These are phyloP conservation scores for Phytophthora citrophthora DNA, from an alignment of 352 stramenopile genomes.

Conservation along the genomic window DNA sequence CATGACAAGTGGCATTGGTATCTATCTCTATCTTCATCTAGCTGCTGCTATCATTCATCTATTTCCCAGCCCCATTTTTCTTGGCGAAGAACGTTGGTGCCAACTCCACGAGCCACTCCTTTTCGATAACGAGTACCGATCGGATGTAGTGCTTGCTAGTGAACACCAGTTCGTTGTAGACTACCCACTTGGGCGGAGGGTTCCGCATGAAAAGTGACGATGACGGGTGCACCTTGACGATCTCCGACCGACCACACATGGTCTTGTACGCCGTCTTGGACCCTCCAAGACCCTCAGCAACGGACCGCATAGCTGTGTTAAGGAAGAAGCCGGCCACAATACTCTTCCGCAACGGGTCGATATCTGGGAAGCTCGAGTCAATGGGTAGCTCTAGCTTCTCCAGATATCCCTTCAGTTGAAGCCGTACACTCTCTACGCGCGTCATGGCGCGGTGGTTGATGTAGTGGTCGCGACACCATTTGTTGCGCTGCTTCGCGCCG, in stretches of 20 bases:
- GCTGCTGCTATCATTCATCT: conserved; percentile 9
- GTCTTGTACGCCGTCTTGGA: conserved; percentile 90
- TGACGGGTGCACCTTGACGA: conserved; percentile 90
- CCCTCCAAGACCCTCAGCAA: conserved; percentile 62
- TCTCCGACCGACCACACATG: conserved; percentile 81
- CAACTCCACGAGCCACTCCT: conserved; percentile 88
- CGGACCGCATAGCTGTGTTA: conserved; percentile 89
- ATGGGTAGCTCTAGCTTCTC: conserved; percentile 75
- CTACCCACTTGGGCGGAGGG: conserved; percentile 82
- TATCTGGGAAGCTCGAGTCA: conserved; percentile 74
- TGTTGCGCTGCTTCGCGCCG: conserved; percentile 78
- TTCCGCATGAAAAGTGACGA: conserved; percentile 91
- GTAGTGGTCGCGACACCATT: conserved; percentile 89
- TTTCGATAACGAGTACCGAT: conserved; percentile 87
- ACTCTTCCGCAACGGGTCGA: conserved; percentile 86
- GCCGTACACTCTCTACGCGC: conserved; percentile 82
- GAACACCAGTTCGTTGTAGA: conserved; percentile 92
- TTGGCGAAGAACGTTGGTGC: conserved; percentile 87
- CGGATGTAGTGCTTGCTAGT: conserved; percentile 93
- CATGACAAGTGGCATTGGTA: not conserved
- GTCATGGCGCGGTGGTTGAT: conserved; percentile 87
- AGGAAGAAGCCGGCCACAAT: conserved; percentile 90
- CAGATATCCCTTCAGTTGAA: conserved; percentile 75
- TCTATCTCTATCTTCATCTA: not conserved
- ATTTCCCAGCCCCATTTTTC: conserved; percentile 36